A percentile compares a stretch with the other conserved stretches of the same genome.
These are phyloP conservation scores for Hura crepitans DNA, from an alignment of 441 rosid genomes.

Conservation along the genomic window DNA sequence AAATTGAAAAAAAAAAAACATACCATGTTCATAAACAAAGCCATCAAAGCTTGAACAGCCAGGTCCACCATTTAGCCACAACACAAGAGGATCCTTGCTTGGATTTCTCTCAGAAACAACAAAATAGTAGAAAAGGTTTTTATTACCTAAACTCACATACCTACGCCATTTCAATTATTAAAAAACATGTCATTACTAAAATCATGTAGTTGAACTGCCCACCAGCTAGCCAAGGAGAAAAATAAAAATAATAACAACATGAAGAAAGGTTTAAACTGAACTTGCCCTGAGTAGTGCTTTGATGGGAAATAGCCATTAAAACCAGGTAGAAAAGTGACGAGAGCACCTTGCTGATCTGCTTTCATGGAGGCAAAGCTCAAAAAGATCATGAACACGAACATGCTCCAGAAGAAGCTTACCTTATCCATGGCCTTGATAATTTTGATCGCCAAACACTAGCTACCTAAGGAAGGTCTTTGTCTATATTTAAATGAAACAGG, in stretches of 20 bases:
- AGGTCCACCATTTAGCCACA: slow-evolving; percentile 72
- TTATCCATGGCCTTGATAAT: slow-evolving; percentile 24
- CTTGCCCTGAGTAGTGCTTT: slow-evolving; percentile 50
- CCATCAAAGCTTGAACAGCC: slow-evolving; percentile 77
- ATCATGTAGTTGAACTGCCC: not conserved
- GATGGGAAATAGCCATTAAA: slow-evolving; percentile 50
- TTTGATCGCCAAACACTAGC: too few species aligned
- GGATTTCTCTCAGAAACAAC: slow-evolving; percentile 51
- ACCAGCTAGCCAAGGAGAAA: too few species aligned
- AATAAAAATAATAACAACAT: not conserved
- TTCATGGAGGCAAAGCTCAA: slow-evolving; percentile 15
- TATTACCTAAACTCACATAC: slow-evolving; percentile 37
- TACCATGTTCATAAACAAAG: slow-evolving; percentile 64
- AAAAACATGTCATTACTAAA: too few species aligned
- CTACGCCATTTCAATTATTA: slow-evolving; percentile 19
- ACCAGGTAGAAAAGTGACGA: slow-evolving; percentile 49
- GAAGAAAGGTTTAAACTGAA: not conserved
- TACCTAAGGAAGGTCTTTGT: too few species aligned
- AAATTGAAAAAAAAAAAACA: not conserved
- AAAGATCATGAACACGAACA: slow-evolving; percentile 24
- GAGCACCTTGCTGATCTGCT: slow-evolving; percentile 34
- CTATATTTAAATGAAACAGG: too few species aligned
- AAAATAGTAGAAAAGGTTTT: slow-evolving; percentile 53
- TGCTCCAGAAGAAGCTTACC: not conserved
- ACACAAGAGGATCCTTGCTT: slow-evolving; percentile 44